phyloP scores from a whole-genome alignment of 2,329 filamentous ascomycete species.

The Calonectria naviculata region DNA sequence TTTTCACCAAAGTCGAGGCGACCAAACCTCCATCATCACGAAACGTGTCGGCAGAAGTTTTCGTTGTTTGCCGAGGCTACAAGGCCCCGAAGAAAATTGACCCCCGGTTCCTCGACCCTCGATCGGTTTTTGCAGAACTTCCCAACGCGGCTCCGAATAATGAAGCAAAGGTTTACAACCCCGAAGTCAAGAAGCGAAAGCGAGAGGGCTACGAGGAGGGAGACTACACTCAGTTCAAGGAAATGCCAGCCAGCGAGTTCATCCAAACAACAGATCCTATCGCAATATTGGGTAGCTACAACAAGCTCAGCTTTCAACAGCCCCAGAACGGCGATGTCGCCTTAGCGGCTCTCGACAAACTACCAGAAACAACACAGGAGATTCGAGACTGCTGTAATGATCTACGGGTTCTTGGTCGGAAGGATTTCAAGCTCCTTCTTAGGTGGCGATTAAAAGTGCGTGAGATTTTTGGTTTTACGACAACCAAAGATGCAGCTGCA shows the following conservation, averaged over 20 bases:
- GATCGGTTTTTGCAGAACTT: slow-evolving; percentile 93
- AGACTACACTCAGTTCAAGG: slow-evolving; percentile 92
- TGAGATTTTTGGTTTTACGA: slow-evolving; percentile 88
- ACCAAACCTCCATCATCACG: slow-evolving; percentile 96
- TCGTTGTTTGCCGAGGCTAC: slow-evolving; percentile 95
- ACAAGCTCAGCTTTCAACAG: slow-evolving; percentile 86
- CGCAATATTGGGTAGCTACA: slow-evolving; percentile 86
- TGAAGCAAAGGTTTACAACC: slow-evolving; percentile 98
- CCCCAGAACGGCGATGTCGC: slow-evolving; percentile 86
- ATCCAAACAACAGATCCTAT: slow-evolving; percentile 95
- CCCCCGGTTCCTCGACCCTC: slow-evolving; percentile 90
- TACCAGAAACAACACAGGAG: slow-evolving; percentile 88
- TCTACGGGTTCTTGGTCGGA: slow-evolving; percentile 89
- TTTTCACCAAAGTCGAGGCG: slow-evolving; percentile 95
- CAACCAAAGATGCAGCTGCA: slow-evolving; percentile 73
- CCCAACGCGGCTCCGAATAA: slow-evolving; percentile 89
- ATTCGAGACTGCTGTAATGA: slow-evolving; percentile 83
- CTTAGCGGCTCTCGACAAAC: slow-evolving; percentile 83
- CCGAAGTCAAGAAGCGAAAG: slow-evolving; percentile 97
- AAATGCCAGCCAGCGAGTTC: slow-evolving; percentile 89
- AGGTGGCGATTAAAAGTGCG: slow-evolving; percentile 91
- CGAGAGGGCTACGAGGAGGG: slow-evolving; percentile 98
- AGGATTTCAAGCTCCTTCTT: slow-evolving; percentile 91
- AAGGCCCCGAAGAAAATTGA: slow-evolving; percentile 96
- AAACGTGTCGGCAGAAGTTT: slow-evolving; percentile 98